Evolutionary conservation across 805 yeast species (phyloP).

Genomic region (Myxozyma neotropica): DNA sequence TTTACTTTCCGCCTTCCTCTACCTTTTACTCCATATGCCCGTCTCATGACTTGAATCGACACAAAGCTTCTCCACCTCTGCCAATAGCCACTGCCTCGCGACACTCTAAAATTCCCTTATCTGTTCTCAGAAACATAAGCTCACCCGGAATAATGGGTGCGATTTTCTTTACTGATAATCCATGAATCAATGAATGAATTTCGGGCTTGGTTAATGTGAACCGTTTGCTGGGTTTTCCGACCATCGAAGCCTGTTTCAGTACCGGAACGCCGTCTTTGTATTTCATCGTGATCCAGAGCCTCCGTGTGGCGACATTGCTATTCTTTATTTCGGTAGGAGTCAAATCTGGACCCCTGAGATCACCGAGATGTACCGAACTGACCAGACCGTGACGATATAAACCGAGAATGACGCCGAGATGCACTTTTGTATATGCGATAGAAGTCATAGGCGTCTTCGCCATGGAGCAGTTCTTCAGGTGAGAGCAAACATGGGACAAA

Average conservation of each 20-base stretch:
- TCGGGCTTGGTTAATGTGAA: constrained; percentile 66
- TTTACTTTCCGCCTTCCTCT: no score
- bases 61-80: constrained; percentile 74
- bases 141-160: constrained; percentile 89
- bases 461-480: constrained; percentile 81
- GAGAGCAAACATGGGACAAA: constrained; percentile 81
- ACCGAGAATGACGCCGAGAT: constrained; percentile 79
- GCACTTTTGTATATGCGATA: constrained; percentile 79
- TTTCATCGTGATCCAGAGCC: constrained; percentile 90
- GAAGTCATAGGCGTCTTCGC: constrained; percentile 74
- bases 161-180: constrained; percentile 71
- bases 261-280: constrained; percentile 82
- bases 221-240: constrained; percentile 83
- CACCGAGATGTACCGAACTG: constrained; percentile 81
- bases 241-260: constrained; percentile 65
- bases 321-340: constrained; percentile 51
- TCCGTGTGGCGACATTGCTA: constrained; percentile 80
- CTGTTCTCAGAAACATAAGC: constrained; percentile 66
- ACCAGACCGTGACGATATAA: constrained; percentile 90
- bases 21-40: no score
- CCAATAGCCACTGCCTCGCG: constrained; percentile 82
- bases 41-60: constrained; percentile 41
- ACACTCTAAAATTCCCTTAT: constrained; percentile 62
- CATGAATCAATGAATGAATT: constrained; percentile 71
- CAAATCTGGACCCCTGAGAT: constrained; percentile 77